These are phyloP conservation scores for Centrapalus pauciflorus DNA, from an alignment of 129 eudicot genomes.

Conservation along the genomic window DNA sequence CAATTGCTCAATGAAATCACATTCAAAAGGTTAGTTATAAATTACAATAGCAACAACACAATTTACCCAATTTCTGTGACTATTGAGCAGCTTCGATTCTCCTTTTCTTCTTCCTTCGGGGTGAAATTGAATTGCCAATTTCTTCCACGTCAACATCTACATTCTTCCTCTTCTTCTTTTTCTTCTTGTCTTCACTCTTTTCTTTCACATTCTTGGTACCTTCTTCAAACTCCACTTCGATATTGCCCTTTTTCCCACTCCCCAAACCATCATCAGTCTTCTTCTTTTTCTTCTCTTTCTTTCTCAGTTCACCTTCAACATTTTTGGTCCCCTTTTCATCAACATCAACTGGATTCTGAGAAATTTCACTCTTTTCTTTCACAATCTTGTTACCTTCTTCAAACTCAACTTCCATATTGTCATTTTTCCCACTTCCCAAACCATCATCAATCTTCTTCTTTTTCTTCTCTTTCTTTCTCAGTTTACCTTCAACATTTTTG, in stretches of 20 bases:
- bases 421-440: conserved; percentile 17
- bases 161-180: conserved; percentile 28
- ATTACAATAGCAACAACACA: conserved; percentile 10
- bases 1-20: conserved; percentile 7
- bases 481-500: conserved; percentile 8
- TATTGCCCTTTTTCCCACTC: no score
- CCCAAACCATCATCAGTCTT: conserved; percentile 19
- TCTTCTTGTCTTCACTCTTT: conserved; percentile 28
- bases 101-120: conserved; percentile 28
- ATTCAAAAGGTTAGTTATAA: not conserved
- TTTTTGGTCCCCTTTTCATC: not conserved
- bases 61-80: conserved; percentile 4
- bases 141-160: conserved; percentile 22
- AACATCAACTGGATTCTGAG: conserved; percentile 10
- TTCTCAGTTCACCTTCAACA: conserved; percentile 16
- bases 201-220: no score
- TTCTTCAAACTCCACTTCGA: no score
- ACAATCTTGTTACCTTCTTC: not conserved
- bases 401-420: not conserved
- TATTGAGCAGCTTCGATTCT: conserved; percentile 22
- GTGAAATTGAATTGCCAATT: not conserved
- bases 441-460: conserved; percentile 18
- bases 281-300: conserved; percentile 27
- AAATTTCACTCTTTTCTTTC: conserved; percentile 16
- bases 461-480: conserved; percentile 26